Percentiles rank a stretch among this genome's conserved stretches.
Conservation (phyloP, 306 rosid genomes). For the Delonix regia region DNA sequence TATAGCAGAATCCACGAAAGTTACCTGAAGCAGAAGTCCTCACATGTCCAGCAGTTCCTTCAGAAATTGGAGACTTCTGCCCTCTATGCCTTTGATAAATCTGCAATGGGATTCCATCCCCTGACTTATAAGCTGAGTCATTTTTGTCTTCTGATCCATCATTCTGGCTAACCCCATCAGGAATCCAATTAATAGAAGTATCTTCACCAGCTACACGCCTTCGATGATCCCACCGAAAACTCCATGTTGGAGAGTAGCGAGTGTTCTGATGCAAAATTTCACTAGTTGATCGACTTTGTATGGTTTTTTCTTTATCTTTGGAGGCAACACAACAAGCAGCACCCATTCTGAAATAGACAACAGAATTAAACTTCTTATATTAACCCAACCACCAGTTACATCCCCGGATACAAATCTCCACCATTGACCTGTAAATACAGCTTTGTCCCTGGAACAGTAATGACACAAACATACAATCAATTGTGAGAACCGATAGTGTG, state of each 20-base stretch:
- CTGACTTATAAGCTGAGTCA: constrained; percentile 31
- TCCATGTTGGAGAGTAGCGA: constrained; percentile 51
- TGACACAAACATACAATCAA: constrained; percentile 28
- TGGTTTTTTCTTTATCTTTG: constrained; percentile 44
- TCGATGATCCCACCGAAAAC: constrained; percentile 55
- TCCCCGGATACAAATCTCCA: neutral
- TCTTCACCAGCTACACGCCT: constrained; percentile 59
- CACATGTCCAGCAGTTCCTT: constrained; percentile 28
- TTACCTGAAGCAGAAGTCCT: constrained; percentile 45
- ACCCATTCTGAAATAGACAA: constrained; percentile 42
- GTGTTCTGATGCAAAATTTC: constrained; percentile 41
- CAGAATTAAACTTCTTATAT: constrained; percentile 29
- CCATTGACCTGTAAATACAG: constrained; percentile 21
- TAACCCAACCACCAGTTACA: constrained; percentile 3
- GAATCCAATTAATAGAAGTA: constrained; percentile 46
- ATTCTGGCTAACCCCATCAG: constrained; percentile 41
- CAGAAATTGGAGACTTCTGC: constrained; percentile 39
- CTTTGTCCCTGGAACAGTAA: constrained; percentile 29
- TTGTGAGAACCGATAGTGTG: constrained; percentile 14
- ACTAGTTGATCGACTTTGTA: constrained; percentile 40
- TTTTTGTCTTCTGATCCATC: constrained; percentile 45
- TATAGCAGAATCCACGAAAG: constrained; percentile 13
- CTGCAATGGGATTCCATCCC: constrained; percentile 48
- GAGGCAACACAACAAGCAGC: constrained; percentile 56
- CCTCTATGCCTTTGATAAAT: constrained; percentile 35